Evolutionary conservation across 2,329 filamentous ascomycete species (phyloP).

Genomic region (Fusarium protoensiforme): DNA sequence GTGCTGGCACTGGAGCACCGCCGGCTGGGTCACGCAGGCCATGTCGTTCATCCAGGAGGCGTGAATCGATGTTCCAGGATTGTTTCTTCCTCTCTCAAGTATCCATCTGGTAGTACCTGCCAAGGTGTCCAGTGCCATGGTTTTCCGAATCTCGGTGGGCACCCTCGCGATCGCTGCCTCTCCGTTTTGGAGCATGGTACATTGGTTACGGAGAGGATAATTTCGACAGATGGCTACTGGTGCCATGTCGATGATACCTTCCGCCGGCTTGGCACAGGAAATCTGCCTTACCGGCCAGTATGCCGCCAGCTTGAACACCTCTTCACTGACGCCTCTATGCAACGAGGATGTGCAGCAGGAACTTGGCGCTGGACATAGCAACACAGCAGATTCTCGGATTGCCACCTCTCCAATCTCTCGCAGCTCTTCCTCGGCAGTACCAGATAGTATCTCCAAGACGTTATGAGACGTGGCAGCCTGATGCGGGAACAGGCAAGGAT

Average conservation of each 20-base stretch:
- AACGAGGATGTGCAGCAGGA: background rate
- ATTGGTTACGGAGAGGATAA: background rate
- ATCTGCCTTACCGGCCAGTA: background rate
- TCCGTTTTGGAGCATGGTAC: background rate
- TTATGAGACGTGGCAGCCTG: background rate
- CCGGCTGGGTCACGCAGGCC: background rate
- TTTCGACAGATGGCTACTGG: background rate
- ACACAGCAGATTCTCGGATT: background rate
- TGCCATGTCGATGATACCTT: background rate
- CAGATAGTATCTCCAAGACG: background rate
- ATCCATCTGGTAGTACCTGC: background rate
- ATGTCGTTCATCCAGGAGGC: background rate
- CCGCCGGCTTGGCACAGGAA: background rate
- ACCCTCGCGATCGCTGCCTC: background rate
- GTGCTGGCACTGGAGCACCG: background rate
- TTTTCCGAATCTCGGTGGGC: background rate
- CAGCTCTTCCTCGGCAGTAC: background rate
- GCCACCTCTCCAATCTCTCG: background rate
- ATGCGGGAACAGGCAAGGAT: background rate
- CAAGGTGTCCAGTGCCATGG: background rate
- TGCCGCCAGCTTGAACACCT: background rate
- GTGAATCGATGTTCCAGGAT: background rate
- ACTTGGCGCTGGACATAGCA: background rate
- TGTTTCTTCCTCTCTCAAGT: background rate
- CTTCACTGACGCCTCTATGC: background rate